Evolutionary conservation across 768 basidiomycete species (phyloP).

Genomic region (Xerocomellus dryophilus): DNA sequence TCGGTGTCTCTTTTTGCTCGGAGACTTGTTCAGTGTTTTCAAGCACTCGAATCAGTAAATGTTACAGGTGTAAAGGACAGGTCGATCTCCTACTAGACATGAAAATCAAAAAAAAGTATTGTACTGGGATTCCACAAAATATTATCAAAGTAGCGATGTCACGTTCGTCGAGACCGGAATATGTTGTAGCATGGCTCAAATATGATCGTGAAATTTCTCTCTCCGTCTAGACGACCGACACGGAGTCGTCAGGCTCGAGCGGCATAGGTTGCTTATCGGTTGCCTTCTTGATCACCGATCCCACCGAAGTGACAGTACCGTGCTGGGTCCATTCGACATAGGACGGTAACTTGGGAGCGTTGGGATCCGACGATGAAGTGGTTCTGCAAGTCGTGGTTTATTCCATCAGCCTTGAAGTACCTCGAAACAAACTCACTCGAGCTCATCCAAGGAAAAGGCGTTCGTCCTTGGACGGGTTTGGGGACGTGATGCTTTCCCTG

Average conservation of each 20-base stretch:
- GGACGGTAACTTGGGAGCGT: constrained; percentile 15
- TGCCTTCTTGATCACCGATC: constrained; percentile 3
- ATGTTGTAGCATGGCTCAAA: not conserved
- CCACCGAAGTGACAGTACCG: constrained; percentile 3
- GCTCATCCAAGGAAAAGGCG: constrained; percentile 18
- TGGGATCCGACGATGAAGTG: constrained; percentile 6
- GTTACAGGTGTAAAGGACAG: not conserved
- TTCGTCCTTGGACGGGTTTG: constrained; percentile 11
- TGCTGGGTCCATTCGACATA: constrained; percentile 13
- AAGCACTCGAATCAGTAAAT: not conserved
- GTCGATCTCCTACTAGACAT: constrained; percentile 1
- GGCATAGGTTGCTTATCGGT: constrained; percentile 1
- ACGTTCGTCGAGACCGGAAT: not conserved
- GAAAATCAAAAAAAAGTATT: constrained; percentile 15
- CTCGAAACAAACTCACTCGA: constrained; percentile 11
- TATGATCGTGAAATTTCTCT: not conserved
- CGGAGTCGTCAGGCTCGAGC: not conserved
- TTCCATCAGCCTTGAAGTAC: not conserved
- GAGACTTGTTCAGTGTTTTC: not conserved
- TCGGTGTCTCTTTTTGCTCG: not conserved
- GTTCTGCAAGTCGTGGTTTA: constrained; percentile 2
- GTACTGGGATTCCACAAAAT: constrained; percentile 4
- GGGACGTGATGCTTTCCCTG: constrained; percentile 15
- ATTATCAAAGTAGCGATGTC: not conserved
- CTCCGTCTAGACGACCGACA: constrained; percentile 11